Evolutionary conservation across 768 basidiomycete genomes (phyloP), one percentile per base, ranked within the genome.

Genomic region (Leccinum truebloodii): DNA sequence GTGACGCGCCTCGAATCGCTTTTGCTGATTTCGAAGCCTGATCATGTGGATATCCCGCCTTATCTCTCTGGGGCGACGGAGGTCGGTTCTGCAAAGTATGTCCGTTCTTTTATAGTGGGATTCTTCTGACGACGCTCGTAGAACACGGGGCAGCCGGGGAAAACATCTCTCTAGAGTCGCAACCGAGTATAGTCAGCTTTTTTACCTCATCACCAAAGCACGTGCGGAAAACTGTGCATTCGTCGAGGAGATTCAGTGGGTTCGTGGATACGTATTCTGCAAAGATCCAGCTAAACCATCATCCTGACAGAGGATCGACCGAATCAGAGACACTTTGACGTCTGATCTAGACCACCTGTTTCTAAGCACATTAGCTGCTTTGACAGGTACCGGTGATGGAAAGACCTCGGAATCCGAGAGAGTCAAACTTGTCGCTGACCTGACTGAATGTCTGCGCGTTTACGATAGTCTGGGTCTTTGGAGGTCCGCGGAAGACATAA

Each of bases 141-240:
- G 88, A 69, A 74, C 79, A 41, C 84, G 80, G 63, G 83, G 83
- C 9, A 86, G 84, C 70, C 81, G 86, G 50, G 87, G 89, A 34
- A 92, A 94, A 71, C 91, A 94, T 70, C 80, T 96, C 14, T 81
- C 83, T 12, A 85, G 95, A 54, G 90, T 95, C 30, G 93, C 95
- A 14, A 81, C 86, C 9, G 97, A 98, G 74, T 98, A 96, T 70
- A 91, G 85, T 10, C 95, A 98, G 70, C 81, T 98, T 20, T 80
- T 94, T 26, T 99, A 99, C 72, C 91, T 97, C 65, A 83, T 85
- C 26, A 83, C 86, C 20, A 96, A 97, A 73, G 94, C 95, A 12
- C 80, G 83, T 6, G 76, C 77, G 10, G 90, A 95, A 67, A 83
- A 84, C 2, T 94, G 94, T 63, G 83, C 79, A 2, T 95, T 93